A percentile compares a stretch with the other conserved stretches of the same genome.
Evolutionary conservation across 345 rosid species (phyloP).

Genomic region (Carallia brachiata): DNA sequence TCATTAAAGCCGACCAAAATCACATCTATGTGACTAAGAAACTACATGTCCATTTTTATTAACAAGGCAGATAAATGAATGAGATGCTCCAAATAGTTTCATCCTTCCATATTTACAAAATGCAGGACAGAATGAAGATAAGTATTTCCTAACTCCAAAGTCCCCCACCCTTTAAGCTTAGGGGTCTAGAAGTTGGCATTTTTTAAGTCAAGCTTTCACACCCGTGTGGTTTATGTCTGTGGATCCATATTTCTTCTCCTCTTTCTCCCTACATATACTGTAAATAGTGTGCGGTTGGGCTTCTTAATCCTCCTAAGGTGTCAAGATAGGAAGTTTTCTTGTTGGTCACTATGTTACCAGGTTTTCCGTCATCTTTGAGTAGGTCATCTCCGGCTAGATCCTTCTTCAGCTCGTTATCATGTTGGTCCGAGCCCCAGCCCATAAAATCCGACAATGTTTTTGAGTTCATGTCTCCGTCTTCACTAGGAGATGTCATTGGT

Average conservation of each 20-base stretch:
- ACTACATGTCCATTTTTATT: conserved; percentile 19
- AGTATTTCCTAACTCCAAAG: conserved; percentile 4
- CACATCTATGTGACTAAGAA: conserved; percentile 17
- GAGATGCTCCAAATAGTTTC: conserved; percentile 14
- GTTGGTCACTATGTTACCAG: conserved; percentile 37
- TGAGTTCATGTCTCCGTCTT: conserved; percentile 26
- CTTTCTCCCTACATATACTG: not conserved
- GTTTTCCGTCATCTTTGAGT: conserved; percentile 43
- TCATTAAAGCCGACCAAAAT: not conserved
- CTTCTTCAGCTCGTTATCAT: conserved; percentile 34
- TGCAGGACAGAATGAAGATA: conserved; percentile 17
- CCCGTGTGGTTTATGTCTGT: not conserved
- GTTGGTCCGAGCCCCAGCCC: conserved; percentile 62
- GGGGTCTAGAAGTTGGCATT: conserved; percentile 9
- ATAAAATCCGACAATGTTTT: conserved; percentile 69
- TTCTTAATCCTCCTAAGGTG: conserved; percentile 50
- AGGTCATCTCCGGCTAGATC: conserved; percentile 29
- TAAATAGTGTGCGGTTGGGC: conserved; percentile 70
- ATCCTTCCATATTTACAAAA: conserved; percentile 27
- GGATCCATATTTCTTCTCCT: conserved; percentile 10
- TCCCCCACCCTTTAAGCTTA: too few relatives aligned
- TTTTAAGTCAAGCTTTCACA: conserved; percentile 18
- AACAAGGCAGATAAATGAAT: conserved; percentile 12
- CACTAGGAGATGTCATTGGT: conserved; percentile 5
- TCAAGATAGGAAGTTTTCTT: conserved; percentile 69